Percentiles rank a stretch among this genome's conserved stretches.
Evolutionary conservation across 257 asterid species (phyloP).

Genomic region (Nicotiana otophora): DNA sequence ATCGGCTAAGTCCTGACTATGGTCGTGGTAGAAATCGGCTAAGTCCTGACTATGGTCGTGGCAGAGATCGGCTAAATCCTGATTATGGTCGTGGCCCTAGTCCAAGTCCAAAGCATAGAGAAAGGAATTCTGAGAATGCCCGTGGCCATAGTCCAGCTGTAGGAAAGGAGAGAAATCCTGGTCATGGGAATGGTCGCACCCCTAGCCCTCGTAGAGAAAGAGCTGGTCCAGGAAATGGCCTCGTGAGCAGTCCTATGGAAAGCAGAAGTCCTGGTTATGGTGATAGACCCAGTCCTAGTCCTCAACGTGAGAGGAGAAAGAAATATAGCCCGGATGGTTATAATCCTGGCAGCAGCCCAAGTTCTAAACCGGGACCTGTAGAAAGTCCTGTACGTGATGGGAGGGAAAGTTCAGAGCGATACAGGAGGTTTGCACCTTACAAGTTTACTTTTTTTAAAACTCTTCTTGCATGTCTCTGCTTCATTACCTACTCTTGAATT

Average conservation of each 20-base stretch:
- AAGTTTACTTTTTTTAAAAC: background rate
- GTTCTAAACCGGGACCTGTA: conserved; percentile 16
- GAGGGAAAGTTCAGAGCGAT: conserved; percentile 45
- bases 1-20: conserved; percentile 24
- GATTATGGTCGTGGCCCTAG: conserved; percentile 28
- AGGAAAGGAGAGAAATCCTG: conserved; percentile 34
- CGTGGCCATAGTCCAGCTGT: conserved; percentile 38
- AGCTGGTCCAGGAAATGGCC: conserved; percentile 28
- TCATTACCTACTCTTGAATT: background rate
- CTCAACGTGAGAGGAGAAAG: conserved; percentile 41
- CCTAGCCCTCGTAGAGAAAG: conserved; percentile 38
- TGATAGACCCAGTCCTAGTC: conserved; percentile 25
- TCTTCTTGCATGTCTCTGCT: background rate
- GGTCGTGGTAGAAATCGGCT: conserved; percentile 27
- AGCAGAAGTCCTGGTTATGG: conserved; percentile 37
- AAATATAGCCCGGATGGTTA: conserved; percentile 33
- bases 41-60: conserved; percentile 29
- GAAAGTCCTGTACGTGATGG: conserved; percentile 42
- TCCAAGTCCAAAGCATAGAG: conserved; percentile 41
- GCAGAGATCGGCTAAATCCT: conserved; percentile 34
- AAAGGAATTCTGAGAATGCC: conserved; percentile 33
- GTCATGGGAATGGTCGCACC: conserved; percentile 24
- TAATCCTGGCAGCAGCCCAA: conserved; percentile 31
- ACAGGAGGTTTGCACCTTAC: conserved; percentile 36
- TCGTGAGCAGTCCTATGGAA: conserved; percentile 23